Percentiles rank a stretch among this genome's conserved stretches.
Conservation (phyloP, 1,284 basidiomycete species). For the Takashimella koratensis region DNA sequence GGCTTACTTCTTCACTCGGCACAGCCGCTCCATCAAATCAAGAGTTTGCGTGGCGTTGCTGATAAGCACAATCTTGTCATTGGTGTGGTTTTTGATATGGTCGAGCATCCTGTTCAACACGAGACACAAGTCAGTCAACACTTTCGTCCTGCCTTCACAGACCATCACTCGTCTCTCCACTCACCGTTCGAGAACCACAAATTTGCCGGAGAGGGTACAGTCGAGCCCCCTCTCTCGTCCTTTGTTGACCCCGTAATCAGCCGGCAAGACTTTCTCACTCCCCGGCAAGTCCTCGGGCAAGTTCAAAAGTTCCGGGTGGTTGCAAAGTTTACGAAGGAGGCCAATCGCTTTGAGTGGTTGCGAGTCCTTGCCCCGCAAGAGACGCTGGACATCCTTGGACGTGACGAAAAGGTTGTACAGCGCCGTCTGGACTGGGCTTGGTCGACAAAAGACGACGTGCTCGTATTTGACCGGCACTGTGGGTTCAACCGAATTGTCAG, state of each 20-base stretch:
- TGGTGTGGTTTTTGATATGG: slow-evolving; percentile 70
- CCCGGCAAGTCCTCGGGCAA: slow-evolving; percentile 83
- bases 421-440: slow-evolving; percentile 81
- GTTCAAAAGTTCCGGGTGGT: slow-evolving; percentile 91
- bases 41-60: slow-evolving; percentile 98
- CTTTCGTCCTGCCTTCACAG: too few relatives aligned
- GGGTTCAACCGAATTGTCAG: not conserved
- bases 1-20: slow-evolving; percentile 71
- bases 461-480: slow-evolving; percentile 98
- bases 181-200: slow-evolving; percentile 87
- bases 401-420: slow-evolving; percentile 91
- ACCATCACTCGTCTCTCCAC: too few relatives aligned
- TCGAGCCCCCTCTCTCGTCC: slow-evolving; percentile 58
- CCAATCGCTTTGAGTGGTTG: slow-evolving; percentile 98
- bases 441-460: slow-evolving; percentile 94
- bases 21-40: slow-evolving; percentile 86
- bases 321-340: slow-evolving; percentile 94
- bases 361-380: slow-evolving; percentile 84
- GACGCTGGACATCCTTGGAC: slow-evolving; percentile 88
- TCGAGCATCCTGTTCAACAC: slow-evolving; percentile 87
- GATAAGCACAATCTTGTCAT: slow-evolving; percentile 97
- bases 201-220: slow-evolving; percentile 85
- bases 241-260: slow-evolving; percentile 56
- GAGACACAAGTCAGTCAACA: too few relatives aligned
- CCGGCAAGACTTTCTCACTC: slow-evolving; percentile 76